These are phyloP conservation scores for Amphichorda felina DNA, from an alignment of 2,329 filamentous ascomycete genomes.

Conservation along the genomic window DNA sequence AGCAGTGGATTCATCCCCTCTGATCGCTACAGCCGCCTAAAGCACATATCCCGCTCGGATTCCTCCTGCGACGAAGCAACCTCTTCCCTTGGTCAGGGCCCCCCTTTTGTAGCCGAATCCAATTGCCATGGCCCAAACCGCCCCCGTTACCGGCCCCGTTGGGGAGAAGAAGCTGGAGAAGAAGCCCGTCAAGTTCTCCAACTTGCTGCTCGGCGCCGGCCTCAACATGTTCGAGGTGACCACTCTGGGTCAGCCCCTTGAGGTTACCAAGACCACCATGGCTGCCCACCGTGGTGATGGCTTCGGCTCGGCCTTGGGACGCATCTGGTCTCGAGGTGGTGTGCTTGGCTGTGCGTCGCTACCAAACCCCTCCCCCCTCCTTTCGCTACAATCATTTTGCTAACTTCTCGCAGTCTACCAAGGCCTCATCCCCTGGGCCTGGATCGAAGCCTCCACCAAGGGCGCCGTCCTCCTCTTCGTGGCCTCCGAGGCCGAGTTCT, in stretches of 20 bases:
- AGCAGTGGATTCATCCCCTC: no score
- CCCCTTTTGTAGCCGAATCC: conserved; percentile 35
- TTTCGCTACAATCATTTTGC: conserved; percentile 8
- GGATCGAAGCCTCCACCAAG: conserved; percentile 99
- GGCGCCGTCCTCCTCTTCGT: conserved; percentile 98
- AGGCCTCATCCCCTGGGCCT: conserved; percentile 98
- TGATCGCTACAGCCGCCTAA: no score
- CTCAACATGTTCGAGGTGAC: conserved; percentile 91
- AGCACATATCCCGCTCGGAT: not conserved
- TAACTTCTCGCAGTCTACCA: conserved; percentile 84
- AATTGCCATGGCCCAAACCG: conserved; percentile 47
- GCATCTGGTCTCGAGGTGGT: conserved; percentile 92
- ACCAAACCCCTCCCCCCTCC: not conserved
- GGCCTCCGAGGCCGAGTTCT: conserved; percentile 94
- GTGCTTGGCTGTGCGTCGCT: conserved; percentile 73
- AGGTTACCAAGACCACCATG: conserved; percentile 99
- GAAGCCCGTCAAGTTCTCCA: conserved; percentile 99
- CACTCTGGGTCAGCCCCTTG: conserved; percentile 65
- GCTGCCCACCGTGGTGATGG: conserved; percentile 87
- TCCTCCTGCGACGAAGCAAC: conserved; percentile 65
- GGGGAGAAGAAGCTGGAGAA: conserved; percentile 63
- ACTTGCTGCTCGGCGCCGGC: conserved; percentile 85
- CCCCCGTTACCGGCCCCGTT: conserved; percentile 38
- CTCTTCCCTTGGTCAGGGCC: conserved; percentile 98
- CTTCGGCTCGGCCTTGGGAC: conserved; percentile 68